Conservation (phyloP, 345 rosid genomes). For the Lepidium aucheri region DNA sequence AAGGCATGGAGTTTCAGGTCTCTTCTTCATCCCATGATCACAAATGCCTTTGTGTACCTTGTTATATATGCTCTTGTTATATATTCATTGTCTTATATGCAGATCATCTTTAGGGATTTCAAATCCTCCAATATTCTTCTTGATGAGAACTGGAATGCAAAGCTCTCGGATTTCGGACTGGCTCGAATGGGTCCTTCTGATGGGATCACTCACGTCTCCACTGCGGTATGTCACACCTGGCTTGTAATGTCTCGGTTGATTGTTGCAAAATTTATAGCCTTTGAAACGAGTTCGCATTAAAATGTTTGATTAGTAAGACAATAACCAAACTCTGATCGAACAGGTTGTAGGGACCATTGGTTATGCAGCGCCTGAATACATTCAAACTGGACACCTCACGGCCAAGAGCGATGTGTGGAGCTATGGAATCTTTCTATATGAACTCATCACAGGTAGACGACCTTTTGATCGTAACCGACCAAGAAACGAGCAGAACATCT, state of each 20-base stretch:
- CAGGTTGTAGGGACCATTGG: slow-evolving; percentile 96
- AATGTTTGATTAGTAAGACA: neutral
- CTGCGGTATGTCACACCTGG: slow-evolving; percentile 41
- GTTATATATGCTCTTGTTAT: neutral
- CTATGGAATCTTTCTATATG: slow-evolving; percentile 81
- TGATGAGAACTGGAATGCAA: slow-evolving; percentile 90
- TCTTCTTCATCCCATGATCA: neutral
- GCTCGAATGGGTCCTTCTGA: slow-evolving; percentile 95
- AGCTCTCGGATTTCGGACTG: slow-evolving; percentile 86
- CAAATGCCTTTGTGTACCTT: neutral
- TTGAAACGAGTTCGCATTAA: neutral
- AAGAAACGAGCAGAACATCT: slow-evolving; percentile 71
- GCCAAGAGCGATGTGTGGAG: slow-evolving; percentile 84
- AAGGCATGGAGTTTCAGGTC: slow-evolving; percentile 97
- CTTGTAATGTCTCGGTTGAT: neutral
- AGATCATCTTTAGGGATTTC: slow-evolving; percentile 95
- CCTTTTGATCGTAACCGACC: slow-evolving; percentile 82
- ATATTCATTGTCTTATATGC: neutral
- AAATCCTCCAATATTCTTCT: slow-evolving; percentile 91
- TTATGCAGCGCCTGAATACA: slow-evolving; percentile 91
- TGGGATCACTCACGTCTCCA: slow-evolving; percentile 87
- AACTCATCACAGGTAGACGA: slow-evolving; percentile 86
- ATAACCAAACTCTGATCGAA: neutral
- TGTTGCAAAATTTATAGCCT: neutral
- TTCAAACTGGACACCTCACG: slow-evolving; percentile 81